Evolutionary conservation across 352 stramenopile genomes (phyloP).

Genomic region (Thraustotheca clavata): DNA sequence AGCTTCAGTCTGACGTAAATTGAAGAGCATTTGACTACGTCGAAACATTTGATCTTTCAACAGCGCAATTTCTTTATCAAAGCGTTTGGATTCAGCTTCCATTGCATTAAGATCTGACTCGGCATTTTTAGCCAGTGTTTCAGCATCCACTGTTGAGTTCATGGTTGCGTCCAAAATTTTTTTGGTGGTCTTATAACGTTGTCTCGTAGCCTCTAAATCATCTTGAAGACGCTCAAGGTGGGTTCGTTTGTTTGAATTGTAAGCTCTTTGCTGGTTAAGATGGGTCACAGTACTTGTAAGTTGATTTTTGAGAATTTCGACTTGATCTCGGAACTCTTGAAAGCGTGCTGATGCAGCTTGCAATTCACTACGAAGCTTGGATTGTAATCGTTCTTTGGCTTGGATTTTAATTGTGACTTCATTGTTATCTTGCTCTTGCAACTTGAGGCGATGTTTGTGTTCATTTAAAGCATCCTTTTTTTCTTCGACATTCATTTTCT

Average conservation of each 20-base stretch:
- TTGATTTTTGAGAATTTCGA: slow-evolving; percentile 90
- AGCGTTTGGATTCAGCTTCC: slow-evolving; percentile 43
- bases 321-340: slow-evolving; percentile 83
- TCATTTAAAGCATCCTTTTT: slow-evolving; percentile 62
- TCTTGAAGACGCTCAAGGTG: slow-evolving; percentile 76
- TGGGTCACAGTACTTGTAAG: slow-evolving; percentile 78
- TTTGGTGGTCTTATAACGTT: slow-evolving; percentile 76
- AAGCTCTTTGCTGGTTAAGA: slow-evolving; percentile 66
- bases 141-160: slow-evolving; percentile 66
- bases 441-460: slow-evolving; percentile 69
- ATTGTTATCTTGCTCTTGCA: slow-evolving; percentile 79
- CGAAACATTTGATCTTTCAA: slow-evolving; percentile 93
- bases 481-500: slow-evolving; percentile 41
- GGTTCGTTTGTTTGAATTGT: slow-evolving; percentile 62
- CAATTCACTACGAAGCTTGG: slow-evolving; percentile 59
- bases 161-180: slow-evolving; percentile 61
- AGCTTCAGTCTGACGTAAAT: slow-evolving; percentile 78
- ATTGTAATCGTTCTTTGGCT: slow-evolving; percentile 57
- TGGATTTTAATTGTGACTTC: slow-evolving; percentile 71
- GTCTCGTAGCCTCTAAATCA: slow-evolving; percentile 49
- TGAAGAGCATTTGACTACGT: slow-evolving; percentile 83
- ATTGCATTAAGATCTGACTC: slow-evolving; percentile 62
- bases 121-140: slow-evolving; percentile 81
- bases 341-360: slow-evolving; percentile 45
- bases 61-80: slow-evolving; percentile 68